phyloP scores from a whole-genome alignment of 306 rosid species.

The Cucumis melo region DNA sequence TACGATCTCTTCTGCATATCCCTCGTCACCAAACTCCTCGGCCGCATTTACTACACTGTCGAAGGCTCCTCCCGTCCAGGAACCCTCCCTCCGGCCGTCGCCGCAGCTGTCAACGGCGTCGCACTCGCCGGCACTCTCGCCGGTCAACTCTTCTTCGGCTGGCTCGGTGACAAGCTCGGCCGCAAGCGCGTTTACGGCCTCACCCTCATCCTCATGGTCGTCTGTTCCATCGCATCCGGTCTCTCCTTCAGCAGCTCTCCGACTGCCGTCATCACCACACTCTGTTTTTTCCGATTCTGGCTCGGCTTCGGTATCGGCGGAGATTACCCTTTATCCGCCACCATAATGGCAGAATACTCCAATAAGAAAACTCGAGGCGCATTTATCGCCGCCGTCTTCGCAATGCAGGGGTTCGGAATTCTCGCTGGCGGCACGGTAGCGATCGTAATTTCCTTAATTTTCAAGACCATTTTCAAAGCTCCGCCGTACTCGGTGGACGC shows the following conservation, averaged over 20 bases:
- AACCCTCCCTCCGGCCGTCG: slow-evolving; percentile 23
- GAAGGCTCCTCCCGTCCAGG: slow-evolving; percentile 22
- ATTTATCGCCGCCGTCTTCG: slow-evolving; percentile 11
- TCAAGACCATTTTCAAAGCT: slow-evolving; percentile 17
- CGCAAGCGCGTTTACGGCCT: slow-evolving; percentile 32
- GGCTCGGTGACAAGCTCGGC: slow-evolving; percentile 39
- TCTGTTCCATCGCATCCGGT: slow-evolving; percentile 26
- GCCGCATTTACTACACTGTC: slow-evolving; percentile 24
- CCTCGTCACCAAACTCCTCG: slow-evolving; percentile 40
- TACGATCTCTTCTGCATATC: slow-evolving; percentile 37
- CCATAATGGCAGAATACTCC: slow-evolving; percentile 62
- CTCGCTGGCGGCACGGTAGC: slow-evolving; percentile 42
- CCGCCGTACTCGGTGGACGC: slow-evolving; percentile 6
- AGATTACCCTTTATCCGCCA: slow-evolving; percentile 60
- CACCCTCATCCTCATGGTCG: slow-evolving; percentile 31
- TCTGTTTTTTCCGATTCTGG: slow-evolving; percentile 40
- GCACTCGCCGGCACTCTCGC: slow-evolving; percentile 15
- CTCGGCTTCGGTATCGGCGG: slow-evolving; percentile 41
- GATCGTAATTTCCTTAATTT: slow-evolving; percentile 24
- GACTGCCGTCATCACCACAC: slow-evolving; percentile 17
- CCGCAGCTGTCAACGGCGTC: slow-evolving; percentile 32
- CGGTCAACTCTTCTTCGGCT: neutral
- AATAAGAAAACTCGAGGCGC: slow-evolving; percentile 38
- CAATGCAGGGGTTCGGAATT: slow-evolving; percentile 74
- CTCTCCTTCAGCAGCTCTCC: slow-evolving; percentile 27